Evolutionary conservation across 208 protist species (phyloP), one percentile per base, ranked within the genome.

Genomic region (Trypanosoma congolense): DNA sequence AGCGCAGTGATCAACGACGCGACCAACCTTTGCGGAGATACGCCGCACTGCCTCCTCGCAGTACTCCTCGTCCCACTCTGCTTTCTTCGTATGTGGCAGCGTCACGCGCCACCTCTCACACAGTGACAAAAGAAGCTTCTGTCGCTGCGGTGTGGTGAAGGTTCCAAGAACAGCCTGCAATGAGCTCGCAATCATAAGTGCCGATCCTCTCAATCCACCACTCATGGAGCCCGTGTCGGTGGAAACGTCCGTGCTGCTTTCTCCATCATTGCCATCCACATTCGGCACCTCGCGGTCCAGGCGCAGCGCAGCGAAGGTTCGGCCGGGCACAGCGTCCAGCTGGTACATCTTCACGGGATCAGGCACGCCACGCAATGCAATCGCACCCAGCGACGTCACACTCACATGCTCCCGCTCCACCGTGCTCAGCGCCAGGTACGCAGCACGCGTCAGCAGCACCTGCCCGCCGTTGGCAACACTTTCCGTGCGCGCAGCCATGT

Each of bases 281-380:
- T n/a, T n/a, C n/a, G n/a, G n/a, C n/a, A n/a, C 69, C 14, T 74
- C 75, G 41, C 70, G 56, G 59, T 82, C 75, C 21, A 69, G 70
- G 3, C 75, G 69, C 61, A 82, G 61, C 16, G 41, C 24, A 26
- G 54, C 50, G 61, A 64, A 70, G 18, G 36, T 24, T 19, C 75
- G 75, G 3, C 75, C 75, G 2, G 45, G 49, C 42, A 77, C 61
- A 9, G 57, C 41, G 58, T 78, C 64, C 48, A 82, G 54, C 62
- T 82, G 71, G 58, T 70, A 78, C 65, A 82, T 81, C 47, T 67
- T 55, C 38, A 80, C 70, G 4, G 56, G 54, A 31, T 64, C 56
- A 47, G 74, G 70, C 51, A 80, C 74, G 14, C 74, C 74, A 28
- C 74, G 74, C 59, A 80, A 63, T 19, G 54, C 51, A 41, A 77